Evolutionary conservation across 257 asterid genomes (phyloP), one percentile per base, ranked within the genome.

Genomic region (Nicotiana otophora): DNA sequence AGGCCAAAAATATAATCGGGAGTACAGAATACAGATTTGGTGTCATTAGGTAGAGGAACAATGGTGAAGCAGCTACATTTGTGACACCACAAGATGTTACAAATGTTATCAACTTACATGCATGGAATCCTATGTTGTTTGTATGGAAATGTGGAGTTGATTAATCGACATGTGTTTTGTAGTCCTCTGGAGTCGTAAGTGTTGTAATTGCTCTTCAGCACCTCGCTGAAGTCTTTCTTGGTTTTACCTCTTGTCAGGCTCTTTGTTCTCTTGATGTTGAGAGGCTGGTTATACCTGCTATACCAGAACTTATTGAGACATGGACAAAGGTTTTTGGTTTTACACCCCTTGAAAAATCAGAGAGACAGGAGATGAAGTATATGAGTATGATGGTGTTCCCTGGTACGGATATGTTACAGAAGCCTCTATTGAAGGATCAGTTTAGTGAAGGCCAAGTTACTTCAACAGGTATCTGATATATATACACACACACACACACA

Each of bases 241-340:
- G n/a, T 23, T 82, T 39, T 42, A 23, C 61, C 81, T 82, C 33
- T 82, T 82, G 54, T 78, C 92, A 96, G 99, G 93, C 88, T 83
- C 98, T 96, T 68, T 20, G 85, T 86, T 88, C 93, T 82, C 90
- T 96, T 81, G 92, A 91, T 78, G 93, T 96, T 75, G 90, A 88
- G 88, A 90, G 89, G 70, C 88, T 96, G 83, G 93, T 96, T 34
- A 93, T 96, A 83, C 99, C 98, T 20, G 98, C 99, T 64, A 90
- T 96, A 82, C 82, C 96, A 46, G 96, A 92, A 81, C 94, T 94
- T 7, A 86, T 75, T 19, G 92, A 93, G 78, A 96, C 98, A 26
- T 96, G 99, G 99, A 96, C 98, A 20, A 87, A 90, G 30, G 89
- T 89, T 61, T 96, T 96, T 75, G 97, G 95, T 77, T 96, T 96